Conservation (phyloP, 2,329 filamentous ascomycete genomes). For the Triangularia setosa region DNA sequence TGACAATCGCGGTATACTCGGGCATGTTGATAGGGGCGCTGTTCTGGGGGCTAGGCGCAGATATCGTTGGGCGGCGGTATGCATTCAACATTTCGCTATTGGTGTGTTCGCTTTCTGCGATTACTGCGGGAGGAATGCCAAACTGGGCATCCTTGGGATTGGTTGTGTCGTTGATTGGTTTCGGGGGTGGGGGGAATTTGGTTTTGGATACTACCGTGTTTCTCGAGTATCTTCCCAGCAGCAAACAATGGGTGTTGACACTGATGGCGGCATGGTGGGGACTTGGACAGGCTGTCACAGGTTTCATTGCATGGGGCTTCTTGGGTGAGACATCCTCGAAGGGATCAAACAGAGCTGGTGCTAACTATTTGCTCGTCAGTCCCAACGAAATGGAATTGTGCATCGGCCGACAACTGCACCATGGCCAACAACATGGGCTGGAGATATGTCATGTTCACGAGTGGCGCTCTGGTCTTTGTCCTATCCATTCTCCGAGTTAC, state of each 20-base stretch:
- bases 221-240: slow-evolving; percentile 44
- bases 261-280: slow-evolving; percentile 57
- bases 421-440: slow-evolving; percentile 46
- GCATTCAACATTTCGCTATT: slow-evolving; percentile 79
- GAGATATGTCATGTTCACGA: slow-evolving; percentile 47
- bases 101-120: slow-evolving; percentile 62
- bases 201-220: slow-evolving; percentile 57
- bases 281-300: slow-evolving; percentile 44
- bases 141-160: slow-evolving; percentile 62
- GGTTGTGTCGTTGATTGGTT: slow-evolving; percentile 60
- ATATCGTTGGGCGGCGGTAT: slow-evolving; percentile 71
- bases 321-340: slow-evolving; percentile 32
- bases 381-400: slow-evolving; percentile 41
- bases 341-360: neutral
- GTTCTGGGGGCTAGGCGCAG: slow-evolving; percentile 76
- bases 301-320: slow-evolving; percentile 49
- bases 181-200: slow-evolving; percentile 61
- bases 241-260: slow-evolving; percentile 62
- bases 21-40: slow-evolving; percentile 68
- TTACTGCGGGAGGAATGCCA: slow-evolving; percentile 63
- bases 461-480: slow-evolving; percentile 43
- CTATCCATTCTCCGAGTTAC: slow-evolving; percentile 52
- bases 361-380: slow-evolving; percentile 24
- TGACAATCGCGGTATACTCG: slow-evolving; percentile 64
- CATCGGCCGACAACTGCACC: slow-evolving; percentile 38